These are phyloP conservation scores for Tuber magnatum DNA, from an alignment of 495 filamentous ascomycete species.

Conservation along the genomic window DNA sequence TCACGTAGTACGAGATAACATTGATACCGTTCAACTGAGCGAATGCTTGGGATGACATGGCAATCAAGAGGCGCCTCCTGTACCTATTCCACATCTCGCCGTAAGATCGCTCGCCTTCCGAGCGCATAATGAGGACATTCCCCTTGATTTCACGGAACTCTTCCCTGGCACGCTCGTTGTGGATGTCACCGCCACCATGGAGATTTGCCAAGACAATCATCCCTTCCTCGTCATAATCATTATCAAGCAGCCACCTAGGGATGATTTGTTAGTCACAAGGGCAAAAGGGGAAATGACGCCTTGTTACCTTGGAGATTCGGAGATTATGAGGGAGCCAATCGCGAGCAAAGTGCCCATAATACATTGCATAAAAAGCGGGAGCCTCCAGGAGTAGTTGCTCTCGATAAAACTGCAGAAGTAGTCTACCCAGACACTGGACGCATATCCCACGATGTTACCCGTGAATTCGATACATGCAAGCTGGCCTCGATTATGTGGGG, in stretches of 20 bases:
- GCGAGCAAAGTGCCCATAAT: slow-evolving; percentile 82
- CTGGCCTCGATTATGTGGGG: slow-evolving; percentile 90
- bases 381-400: slow-evolving; percentile 77
- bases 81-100: slow-evolving; percentile 93
- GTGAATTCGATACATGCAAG: slow-evolving; percentile 97
- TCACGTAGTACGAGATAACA: slow-evolving; percentile 88
- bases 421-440: slow-evolving; percentile 95
- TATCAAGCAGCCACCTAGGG: slow-evolving; percentile 85
- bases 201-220: slow-evolving; percentile 97
- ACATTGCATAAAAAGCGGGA: slow-evolving; percentile 88
- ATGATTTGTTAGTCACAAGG: slow-evolving; percentile 18
- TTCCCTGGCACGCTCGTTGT: slow-evolving; percentile 79
- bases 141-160: slow-evolving; percentile 99
- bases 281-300: not conserved
- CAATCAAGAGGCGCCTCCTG: slow-evolving; percentile 85
- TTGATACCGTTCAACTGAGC: slow-evolving; percentile 98
- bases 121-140: slow-evolving; percentile 83
- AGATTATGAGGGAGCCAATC: slow-evolving; percentile 81
- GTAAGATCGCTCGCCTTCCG: slow-evolving; percentile 90
- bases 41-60: slow-evolving; percentile 95
- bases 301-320: slow-evolving; percentile 83
- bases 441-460: slow-evolving; percentile 91
- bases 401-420: slow-evolving; percentile 92
- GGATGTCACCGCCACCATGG: slow-evolving; percentile 90
- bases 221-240: slow-evolving; percentile 96